phyloP scores from a whole-genome alignment of 2,329 filamentous ascomycete species.

The Clonostachys rosea region DNA sequence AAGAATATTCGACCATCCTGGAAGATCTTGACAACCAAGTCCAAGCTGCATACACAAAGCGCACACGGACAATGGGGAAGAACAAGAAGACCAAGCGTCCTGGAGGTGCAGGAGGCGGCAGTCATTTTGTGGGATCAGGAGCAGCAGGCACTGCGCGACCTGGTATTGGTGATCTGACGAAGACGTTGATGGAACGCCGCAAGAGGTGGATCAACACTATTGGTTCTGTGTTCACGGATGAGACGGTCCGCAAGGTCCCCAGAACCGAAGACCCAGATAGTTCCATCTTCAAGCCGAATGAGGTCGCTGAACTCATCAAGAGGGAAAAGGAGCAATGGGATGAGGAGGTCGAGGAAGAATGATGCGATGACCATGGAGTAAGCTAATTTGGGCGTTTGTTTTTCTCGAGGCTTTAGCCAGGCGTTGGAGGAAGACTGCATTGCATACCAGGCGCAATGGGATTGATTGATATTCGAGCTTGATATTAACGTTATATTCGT shows the following conservation, averaged over 20 bases:
- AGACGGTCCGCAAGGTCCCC: constrained; percentile 70
- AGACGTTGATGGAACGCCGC: constrained; percentile 87
- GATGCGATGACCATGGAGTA: constrained; percentile 9
- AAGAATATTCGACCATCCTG: constrained; percentile 94
- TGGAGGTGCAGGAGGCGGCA: constrained; percentile 70
- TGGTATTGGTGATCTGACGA: constrained; percentile 85
- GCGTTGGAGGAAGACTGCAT: too few relatives aligned
- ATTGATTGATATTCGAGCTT: too few relatives aligned
- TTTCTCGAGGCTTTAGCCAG: not conserved
- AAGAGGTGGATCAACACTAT: constrained; percentile 88
- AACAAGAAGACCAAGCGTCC: constrained; percentile 84
- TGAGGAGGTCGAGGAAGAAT: constrained; percentile 69
- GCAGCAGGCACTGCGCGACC: constrained; percentile 62
- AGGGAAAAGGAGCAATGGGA: constrained; percentile 78
- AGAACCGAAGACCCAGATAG: constrained; percentile 56
- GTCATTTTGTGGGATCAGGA: constrained; percentile 54
- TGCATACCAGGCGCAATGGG: too few relatives aligned
- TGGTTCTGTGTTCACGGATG: constrained; percentile 83
- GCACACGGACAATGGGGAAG: constrained; percentile 90
- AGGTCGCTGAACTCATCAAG: constrained; percentile 71
- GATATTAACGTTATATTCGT: too few relatives aligned
- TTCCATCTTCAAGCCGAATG: constrained; percentile 67
- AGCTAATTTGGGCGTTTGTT: not conserved
- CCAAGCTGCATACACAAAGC: constrained; percentile 91
- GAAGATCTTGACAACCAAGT: constrained; percentile 96